Evolutionary conservation across 202 grass and related monocot species (phyloP).

Genomic region (Alloteropsis angusta): DNA sequence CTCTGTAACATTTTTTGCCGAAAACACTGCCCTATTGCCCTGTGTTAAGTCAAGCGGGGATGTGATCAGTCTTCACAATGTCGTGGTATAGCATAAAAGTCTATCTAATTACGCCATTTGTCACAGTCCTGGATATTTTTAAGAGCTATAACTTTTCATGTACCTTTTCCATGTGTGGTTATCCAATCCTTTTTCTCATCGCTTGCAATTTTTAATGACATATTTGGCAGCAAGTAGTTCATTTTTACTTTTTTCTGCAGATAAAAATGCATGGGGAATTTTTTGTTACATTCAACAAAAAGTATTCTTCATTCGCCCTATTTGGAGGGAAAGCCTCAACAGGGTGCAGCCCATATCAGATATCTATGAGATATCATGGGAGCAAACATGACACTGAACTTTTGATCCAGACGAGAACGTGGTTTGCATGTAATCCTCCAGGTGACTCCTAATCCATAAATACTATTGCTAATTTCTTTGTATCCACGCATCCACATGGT

Average conservation of each 20-base stretch:
- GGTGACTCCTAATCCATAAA: constrained; percentile 19
- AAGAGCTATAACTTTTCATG: neutral
- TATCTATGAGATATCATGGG: constrained; percentile 42
- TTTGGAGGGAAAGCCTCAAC: constrained; percentile 51
- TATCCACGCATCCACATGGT: neutral
- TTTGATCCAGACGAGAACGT: constrained; percentile 46
- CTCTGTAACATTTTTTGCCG: constrained; percentile 51
- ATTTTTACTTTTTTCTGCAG: constrained; percentile 42
- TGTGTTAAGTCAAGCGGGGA: constrained; percentile 49
- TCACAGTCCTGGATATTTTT: neutral
- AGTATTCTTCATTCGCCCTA: constrained; percentile 68
- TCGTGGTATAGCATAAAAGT: constrained; percentile 39
- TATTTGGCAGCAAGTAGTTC: neutral
- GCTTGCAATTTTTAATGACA: neutral
- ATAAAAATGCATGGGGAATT: constrained; percentile 46
- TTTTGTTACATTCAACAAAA: constrained; percentile 58
- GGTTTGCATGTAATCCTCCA: constrained; percentile 40
- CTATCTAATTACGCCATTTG: constrained; percentile 15
- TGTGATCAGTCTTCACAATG: constrained; percentile 74
- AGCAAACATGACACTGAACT: constrained; percentile 41
- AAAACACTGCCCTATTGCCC: constrained; percentile 35
- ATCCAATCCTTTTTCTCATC: neutral
- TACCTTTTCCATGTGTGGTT: neutral
- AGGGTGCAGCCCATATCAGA: constrained; percentile 45
- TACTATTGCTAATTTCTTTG: constrained; percentile 11